These are phyloP conservation scores for Discostella stelligeroides DNA, from an alignment of 108 stramenopile genomes.

Conservation along the genomic window DNA sequence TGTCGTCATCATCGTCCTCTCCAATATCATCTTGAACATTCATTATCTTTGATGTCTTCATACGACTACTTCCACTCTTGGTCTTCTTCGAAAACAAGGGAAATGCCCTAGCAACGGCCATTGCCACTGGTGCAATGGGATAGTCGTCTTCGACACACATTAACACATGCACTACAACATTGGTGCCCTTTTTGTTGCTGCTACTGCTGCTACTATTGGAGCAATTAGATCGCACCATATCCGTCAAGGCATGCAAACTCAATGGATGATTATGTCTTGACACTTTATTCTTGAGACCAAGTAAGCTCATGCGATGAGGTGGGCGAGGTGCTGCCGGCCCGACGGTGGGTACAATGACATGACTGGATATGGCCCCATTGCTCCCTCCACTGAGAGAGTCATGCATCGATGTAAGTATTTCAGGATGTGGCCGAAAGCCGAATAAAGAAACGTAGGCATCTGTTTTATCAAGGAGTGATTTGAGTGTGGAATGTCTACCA, in stretches of 20 bases:
- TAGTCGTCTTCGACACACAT: constrained; percentile 30
- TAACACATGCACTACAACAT: constrained; percentile 29
- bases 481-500: constrained; percentile 38
- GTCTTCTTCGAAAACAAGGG: constrained; percentile 67
- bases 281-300: constrained; percentile 36
- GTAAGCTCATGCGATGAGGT: constrained; percentile 42
- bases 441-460: constrained; percentile 47
- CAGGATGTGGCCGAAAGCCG: constrained; percentile 47
- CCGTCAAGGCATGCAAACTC: constrained; percentile 67
- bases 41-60: constrained; percentile 1
- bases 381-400: constrained; percentile 2
- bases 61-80: background rate
- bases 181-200: background rate
- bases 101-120: constrained; percentile 66
- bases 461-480: constrained; percentile 25
- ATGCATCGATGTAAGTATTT: constrained; percentile 34
- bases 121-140: constrained; percentile 36
- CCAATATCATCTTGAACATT: background rate
- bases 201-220: background rate
- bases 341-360: constrained; percentile 41
- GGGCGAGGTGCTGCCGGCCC: constrained; percentile 44
- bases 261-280: constrained; percentile 72
- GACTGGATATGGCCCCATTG: constrained; percentile 8
- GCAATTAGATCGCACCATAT: constrained; percentile 37
- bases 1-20: constrained; percentile 17